Evolutionary conservation across 1,284 basidiomycete species (phyloP), one percentile per base, ranked within the genome.

Genomic region (Inonotus hispidus): DNA sequence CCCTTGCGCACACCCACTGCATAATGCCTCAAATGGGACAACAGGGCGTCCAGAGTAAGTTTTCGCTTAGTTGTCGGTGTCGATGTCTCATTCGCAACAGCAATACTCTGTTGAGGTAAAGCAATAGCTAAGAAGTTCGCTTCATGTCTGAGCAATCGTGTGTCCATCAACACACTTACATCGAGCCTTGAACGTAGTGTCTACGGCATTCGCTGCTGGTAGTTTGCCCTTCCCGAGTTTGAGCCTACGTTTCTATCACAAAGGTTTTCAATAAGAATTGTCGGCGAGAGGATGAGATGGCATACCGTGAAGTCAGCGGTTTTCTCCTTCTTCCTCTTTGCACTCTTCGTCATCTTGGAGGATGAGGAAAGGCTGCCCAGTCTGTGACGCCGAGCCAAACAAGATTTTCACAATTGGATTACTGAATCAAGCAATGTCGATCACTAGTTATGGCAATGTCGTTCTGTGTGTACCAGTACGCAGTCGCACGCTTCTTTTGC

Each of bases 151-250:
- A 19, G 49, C 61, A 53, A 66, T 58, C 25, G 58, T 61, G 58
- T 3, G 63, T 61, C 10, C 16, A 16, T 35, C 45, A 35, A 19
- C n/a, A 35, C 21, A 71, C 81, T 70, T 62, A 95, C 93, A 93
- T 66, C 92, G 83, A 47, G 93, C 87, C 73, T 95, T 97, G 83
- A 96, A 98, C 0, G 94, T 95, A 0, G 95, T 98, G 73, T 98
- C 93, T 65, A 97, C 86, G 8, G 86, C 91, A 82, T 98, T 98
- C 57, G 77, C 83, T 8, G 93, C 81, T 7, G 78, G 70, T 70
- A 91, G 85, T 73, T 96, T 98, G 53, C 92, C 93, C 73, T 96
- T 98, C 38, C 96, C 96, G 55, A 99, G 88, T 75, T 97, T 98
- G 52, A 96, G 82, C 73, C 93, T 98, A 25, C 92, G 87, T 92